Evolutionary conservation across 2,329 filamentous ascomycete species (phyloP).

Genomic region (Pseudogymnoascus sp.): DNA sequence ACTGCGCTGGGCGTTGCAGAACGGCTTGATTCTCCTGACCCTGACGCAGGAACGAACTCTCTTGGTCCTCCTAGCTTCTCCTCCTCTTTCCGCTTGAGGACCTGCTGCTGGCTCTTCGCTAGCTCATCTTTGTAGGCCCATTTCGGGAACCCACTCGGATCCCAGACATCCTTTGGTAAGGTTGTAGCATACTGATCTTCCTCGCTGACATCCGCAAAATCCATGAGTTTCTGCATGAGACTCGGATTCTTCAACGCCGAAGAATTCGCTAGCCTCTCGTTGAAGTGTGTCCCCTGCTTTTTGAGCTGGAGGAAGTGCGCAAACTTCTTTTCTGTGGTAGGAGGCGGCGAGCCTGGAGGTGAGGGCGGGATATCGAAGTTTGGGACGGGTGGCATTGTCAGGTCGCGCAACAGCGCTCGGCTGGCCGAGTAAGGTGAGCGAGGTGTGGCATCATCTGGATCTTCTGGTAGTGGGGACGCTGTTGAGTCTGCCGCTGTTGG

Average conservation of each 20-base stretch:
- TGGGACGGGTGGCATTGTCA: conserved; percentile 65
- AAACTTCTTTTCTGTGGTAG: conserved; percentile 55
- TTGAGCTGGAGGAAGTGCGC: conserved; percentile 70
- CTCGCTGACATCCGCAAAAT: conserved; percentile 52
- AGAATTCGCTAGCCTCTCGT: conserved; percentile 61
- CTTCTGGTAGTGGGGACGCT: conserved; percentile 19
- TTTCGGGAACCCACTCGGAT: conserved; percentile 47
- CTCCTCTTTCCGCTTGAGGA: conserved; percentile 31
- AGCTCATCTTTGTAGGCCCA: conserved; percentile 46
- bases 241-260: conserved; percentile 63
- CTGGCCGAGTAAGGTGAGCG: conserved; percentile 60
- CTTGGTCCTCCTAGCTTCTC: conserved; percentile 25
- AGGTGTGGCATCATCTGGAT: conserved; percentile 20
- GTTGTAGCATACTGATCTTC: conserved; percentile 60
- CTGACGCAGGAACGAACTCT: conserved; percentile 26
- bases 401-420: conserved; percentile 57
- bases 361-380: conserved; percentile 69
- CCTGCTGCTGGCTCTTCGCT: conserved; percentile 39
- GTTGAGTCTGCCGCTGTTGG: conserved; percentile 19
- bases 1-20: conserved; percentile 19
- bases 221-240: conserved; percentile 63
- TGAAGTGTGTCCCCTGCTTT: conserved; percentile 69
- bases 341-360: conserved; percentile 53
- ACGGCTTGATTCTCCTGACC: conserved; percentile 19
- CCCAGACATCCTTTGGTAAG: conserved; percentile 47